phyloP scores from a whole-genome alignment of 1,284 basidiomycete species.

The Cutaneotrichosporon mucoides region DNA sequence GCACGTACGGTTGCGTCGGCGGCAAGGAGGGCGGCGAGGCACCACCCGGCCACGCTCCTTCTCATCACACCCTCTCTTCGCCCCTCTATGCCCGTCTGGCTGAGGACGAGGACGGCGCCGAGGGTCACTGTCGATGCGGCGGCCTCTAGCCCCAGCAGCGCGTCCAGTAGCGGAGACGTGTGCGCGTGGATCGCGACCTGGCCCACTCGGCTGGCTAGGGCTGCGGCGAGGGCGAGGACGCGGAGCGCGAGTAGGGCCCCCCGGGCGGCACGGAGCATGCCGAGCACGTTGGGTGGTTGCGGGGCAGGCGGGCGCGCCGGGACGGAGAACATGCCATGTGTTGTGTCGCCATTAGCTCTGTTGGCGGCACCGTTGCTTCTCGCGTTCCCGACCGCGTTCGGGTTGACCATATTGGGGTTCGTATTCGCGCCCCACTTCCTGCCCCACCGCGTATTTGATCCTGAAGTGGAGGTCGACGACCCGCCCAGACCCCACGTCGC shows the following conservation, averaged over 20 bases:
- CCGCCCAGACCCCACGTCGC: conserved; percentile 36
- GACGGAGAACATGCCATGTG: background rate
- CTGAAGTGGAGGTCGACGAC: too few relatives aligned
- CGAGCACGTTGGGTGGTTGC: background rate
- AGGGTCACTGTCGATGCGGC: conserved; percentile 5
- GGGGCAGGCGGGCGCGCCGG: background rate
- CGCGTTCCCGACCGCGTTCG: background rate
- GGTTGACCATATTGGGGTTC: background rate
- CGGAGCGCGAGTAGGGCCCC: conserved; percentile 4
- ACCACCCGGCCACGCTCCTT: background rate
- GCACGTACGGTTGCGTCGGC: conserved; percentile 7
- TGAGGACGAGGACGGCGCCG: conserved; percentile 5
- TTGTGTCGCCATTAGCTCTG: background rate
- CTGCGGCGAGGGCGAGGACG: background rate
- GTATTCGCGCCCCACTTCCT: too few relatives aligned
- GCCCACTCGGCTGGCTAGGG: background rate
- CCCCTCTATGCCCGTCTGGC: background rate
- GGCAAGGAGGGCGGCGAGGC: conserved; percentile 8
- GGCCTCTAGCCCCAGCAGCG: conserved; percentile 7
- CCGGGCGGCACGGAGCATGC: conserved; percentile 5
- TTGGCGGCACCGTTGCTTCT: background rate
- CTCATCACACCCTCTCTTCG: too few relatives aligned
- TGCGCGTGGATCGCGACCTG: background rate
- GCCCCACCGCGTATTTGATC: too few relatives aligned
- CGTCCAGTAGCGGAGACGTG: background rate